Conservation (phyloP, 139 green algal species). For the Chlamydomonas sphaeroides region DNA sequence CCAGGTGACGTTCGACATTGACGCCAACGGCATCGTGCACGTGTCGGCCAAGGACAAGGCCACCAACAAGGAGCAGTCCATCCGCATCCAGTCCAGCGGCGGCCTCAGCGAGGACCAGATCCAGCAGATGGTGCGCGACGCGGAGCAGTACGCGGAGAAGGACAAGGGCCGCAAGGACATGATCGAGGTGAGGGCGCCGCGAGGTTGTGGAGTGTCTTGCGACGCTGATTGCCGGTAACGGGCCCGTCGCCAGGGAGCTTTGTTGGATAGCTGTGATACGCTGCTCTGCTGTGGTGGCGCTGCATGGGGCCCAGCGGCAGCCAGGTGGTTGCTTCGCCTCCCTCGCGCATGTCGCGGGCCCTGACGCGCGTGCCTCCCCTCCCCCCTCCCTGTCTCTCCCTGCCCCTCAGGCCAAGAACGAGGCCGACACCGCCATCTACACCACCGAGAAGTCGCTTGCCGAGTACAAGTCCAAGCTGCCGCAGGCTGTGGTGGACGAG, state of each 20-base stretch:
- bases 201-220: no score
- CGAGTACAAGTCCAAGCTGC: conserved; percentile 94
- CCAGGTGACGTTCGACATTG: conserved; percentile 61
- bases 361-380: no score
- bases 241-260: no score
- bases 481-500: conserved; percentile 83
- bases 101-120: conserved; percentile 94
- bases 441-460: conserved; percentile 87
- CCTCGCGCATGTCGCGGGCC: no score
- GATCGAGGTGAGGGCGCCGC: conserved; percentile 85
- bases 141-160: conserved; percentile 82
- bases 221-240: no score
- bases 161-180: conserved; percentile 95
- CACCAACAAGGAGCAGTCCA: conserved; percentile 95
- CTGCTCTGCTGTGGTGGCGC: no score
- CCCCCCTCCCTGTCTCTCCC: no score
- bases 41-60: conserved; percentile 77
- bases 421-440: conserved; percentile 93
- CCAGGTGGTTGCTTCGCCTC: no score
- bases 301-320: no score
- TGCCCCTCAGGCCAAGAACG: conserved; percentile 72
- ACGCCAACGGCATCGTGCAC: conserved; percentile 95
- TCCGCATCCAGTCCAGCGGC: conserved; percentile 87
- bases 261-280: no score
- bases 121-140: conserved; percentile 92